These are phyloP conservation scores for Prototheca cutis DNA, from an alignment of 163 green algal species.

Conservation along the genomic window DNA sequence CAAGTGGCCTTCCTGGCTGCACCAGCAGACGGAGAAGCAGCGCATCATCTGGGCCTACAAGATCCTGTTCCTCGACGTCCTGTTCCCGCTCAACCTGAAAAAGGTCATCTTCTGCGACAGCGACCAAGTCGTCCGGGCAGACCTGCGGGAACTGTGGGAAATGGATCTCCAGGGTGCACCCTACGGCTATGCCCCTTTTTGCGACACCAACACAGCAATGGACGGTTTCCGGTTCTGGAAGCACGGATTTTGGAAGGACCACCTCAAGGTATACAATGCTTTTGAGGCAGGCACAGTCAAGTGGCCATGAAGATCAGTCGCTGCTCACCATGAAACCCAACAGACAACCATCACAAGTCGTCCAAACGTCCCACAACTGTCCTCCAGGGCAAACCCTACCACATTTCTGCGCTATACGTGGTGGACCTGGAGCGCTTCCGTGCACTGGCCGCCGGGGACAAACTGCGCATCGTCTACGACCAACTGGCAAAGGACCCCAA, in stretches of 20 bases:
- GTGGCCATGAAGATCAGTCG: not conserved
- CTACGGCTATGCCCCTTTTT: conserved; percentile 96
- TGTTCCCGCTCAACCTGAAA: conserved; percentile 85
- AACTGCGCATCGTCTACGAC: conserved; percentile 85
- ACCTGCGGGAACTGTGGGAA: conserved; percentile 64
- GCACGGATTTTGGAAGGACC: conserved; percentile 74
- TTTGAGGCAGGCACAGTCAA: not conserved
- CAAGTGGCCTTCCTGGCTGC: conserved; percentile 91
- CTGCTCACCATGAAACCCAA: too few species aligned
- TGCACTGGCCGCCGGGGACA: conserved; percentile 61
- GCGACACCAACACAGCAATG: conserved; percentile 95
- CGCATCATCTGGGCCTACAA: conserved; percentile 98
- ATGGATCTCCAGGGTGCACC: conserved; percentile 71
- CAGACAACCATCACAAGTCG: too few species aligned
- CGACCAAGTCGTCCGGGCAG: conserved; percentile 86
- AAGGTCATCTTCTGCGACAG: conserved; percentile 95
- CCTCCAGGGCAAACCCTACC: conserved; percentile 82
- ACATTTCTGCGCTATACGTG: conserved; percentile 97
- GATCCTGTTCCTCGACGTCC: conserved; percentile 97
- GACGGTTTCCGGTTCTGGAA: conserved; percentile 98
- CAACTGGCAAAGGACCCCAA: conserved; percentile 90
- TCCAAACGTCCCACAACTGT: too few species aligned
- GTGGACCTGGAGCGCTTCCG: conserved; percentile 86
- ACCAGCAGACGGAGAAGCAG: conserved; percentile 97
- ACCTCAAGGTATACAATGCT: conserved; percentile 36